Base-by-base conservation (phyloP, 106 monocot genomes). In the Dendrobium huoshanense region DNA sequence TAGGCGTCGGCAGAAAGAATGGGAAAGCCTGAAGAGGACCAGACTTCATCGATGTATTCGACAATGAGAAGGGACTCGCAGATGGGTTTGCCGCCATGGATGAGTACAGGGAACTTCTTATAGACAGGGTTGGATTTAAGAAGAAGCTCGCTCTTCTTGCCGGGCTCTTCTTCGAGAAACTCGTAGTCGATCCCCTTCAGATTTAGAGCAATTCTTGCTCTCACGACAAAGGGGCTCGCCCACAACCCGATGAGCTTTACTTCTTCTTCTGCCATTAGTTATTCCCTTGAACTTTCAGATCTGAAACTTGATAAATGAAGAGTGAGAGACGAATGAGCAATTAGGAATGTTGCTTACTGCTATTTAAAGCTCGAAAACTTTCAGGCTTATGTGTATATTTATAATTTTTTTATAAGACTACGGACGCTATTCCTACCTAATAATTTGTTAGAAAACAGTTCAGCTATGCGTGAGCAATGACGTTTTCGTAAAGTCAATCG, bases 71-170 rank as follows among this genome's bases (percentile, higher is more conserved):
- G 31, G 22, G 81, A 81, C 42, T 81, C 81, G 42, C 47, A 51
- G 6, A 81, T 7, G 1, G 81, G 10, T 59, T 75, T 75, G 1
- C 81, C 81, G 22, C 58, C 56, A 43, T 81, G 81, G 25, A 81
- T 41, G 58, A 81, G 81, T 7, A 81, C 81, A 4, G 81, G 81
- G 6, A 81, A n/a, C 75, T 75, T 81, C 75, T 75, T 75, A 37
- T 81, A 41, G 7, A 81, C 75, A 16, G 74, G 81, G 41, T 81
- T 81, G 0, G 81, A 81, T 58, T 61, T 20, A 0, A 75, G 81
- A 5, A 75, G 81, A 33, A 81, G 72, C 24, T 47, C 58, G 42
- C 81, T 75, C 48, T 75, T 81, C 0, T 75, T 55, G 20, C 37
- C n/a, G 15, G 24, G 9, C 17, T 81, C 80, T 33, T 81, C 54